Base-by-base conservation (phyloP, 2,329 filamentous ascomycete species). In the Fusarium aywerte region DNA sequence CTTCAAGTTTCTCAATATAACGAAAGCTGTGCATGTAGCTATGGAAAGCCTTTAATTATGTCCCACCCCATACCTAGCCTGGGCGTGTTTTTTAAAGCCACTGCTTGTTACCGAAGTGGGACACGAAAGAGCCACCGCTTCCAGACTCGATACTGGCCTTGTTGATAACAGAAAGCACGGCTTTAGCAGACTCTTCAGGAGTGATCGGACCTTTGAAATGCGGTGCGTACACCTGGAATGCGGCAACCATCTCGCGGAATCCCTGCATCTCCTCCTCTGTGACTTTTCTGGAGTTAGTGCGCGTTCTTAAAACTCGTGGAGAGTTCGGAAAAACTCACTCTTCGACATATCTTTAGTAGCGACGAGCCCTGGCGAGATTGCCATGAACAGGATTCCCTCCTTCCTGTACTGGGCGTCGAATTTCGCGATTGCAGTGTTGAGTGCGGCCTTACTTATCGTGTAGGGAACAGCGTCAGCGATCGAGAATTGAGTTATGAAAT, bases 391-490 rank as follows among this genome's bases (percentile, higher is more conserved):
- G 0, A 89, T 78, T 0, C 83, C 85, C 0, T 87, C 77, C 31
- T 80, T 76, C 44, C 76, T 78, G 62, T 85, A 84, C 65, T 84
- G 75, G 1, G 80, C 81, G 55, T 77, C 81, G 71, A 81, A 88
- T 74, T 89, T 89, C 62, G 83, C 82, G 2, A 85, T 75, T 2
- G 81, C 77, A 16, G 83, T 73, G 67, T 89, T 89, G 39, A 84
- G 18, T 1, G 82, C 87, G 0, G 80, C 85, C 71, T 87, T 86
- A 72, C 77, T 82, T 21, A 80, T 77, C 2, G 82, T 64, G 64
- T 89, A 89, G 0, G 80, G 70, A 0, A 76, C 62, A 1, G 67
- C 62, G 2, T 74, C 49, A 0, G 77, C 72, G 40, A 87, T 65
- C 0, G 78, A 76, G 18, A 68, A 72, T 0, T 81, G 54, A 13